Evolutionary conservation across 2,329 filamentous ascomycete species (phyloP), one percentile per base, ranked within the genome.

Genomic region (Trichoderma koningii): DNA sequence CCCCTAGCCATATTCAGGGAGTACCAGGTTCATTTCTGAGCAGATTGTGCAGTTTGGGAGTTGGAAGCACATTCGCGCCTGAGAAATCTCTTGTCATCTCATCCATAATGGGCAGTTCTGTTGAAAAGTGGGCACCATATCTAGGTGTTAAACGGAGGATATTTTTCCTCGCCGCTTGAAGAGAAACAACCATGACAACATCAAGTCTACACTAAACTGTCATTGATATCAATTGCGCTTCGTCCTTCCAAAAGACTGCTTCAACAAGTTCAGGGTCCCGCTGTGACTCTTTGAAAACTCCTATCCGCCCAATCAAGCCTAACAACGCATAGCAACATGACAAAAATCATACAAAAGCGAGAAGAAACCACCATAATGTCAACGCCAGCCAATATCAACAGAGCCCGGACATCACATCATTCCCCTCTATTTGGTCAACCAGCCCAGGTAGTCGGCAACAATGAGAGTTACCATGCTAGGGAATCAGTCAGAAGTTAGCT

Each of bases 381-480:
- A 63, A 71, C 65, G 72, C 73, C 73, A 66, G 66, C 28, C 52
- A 60, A 56, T 44, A 44, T 60, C 52, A 62, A 57, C 30, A 34
- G 3, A 28, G 10, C n/a, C 34, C 28, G 23, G 47, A 19, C 15
- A 48, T 44, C 14, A 38, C 60, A 7, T 19, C 47, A 21, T 7
- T 30, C 5, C 9, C 9, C 7, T 42, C 77, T 77, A 87, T 73
- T 80, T 86, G 55, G 85, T 87, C 57, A 87, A 69, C 75, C 77
- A 87, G 62, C 85, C 85, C 51, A 87, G 80, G 70, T 87, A 87
- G 68, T 87, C 85, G 51, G 84, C 84, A 41, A 87, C 85, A 66
- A 87, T 84, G 66, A 87, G 74, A 1, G 85, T 87, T 55, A 87
- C 83, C 85, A 87, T 87, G 23, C 85, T 87, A 66, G 10, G 62